Conservation (phyloP, 2,329 filamentous ascomycete genomes). For the Arthroderma sp. region DNA sequence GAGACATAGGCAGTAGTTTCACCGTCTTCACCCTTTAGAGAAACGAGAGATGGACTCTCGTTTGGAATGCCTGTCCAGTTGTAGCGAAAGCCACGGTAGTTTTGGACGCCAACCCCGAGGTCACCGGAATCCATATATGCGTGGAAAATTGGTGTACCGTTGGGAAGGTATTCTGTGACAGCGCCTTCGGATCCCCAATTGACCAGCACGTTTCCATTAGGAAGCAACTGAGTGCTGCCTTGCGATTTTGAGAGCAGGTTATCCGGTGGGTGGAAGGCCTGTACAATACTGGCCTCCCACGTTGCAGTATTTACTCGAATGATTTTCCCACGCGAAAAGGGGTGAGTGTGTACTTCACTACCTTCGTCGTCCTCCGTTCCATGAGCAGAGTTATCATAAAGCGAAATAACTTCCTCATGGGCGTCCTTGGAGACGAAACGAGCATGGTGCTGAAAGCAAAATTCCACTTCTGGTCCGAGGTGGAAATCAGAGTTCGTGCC, state of each 20-base stretch:
- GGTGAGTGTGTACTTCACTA: slow-evolving; percentile 23
- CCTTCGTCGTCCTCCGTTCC: slow-evolving; percentile 30
- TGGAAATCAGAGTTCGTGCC: slow-evolving; percentile 34
- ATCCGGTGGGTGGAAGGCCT: slow-evolving; percentile 37
- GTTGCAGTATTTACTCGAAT: slow-evolving; percentile 32
- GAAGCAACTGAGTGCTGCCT: slow-evolving; percentile 41
- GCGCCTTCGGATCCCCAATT: slow-evolving; percentile 43
- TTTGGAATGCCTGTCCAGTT: slow-evolving; percentile 28
- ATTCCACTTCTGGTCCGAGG: slow-evolving; percentile 31
- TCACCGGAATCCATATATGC: slow-evolving; percentile 25
- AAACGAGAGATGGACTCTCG: slow-evolving; percentile 25
- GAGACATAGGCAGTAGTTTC: slow-evolving; percentile 38
- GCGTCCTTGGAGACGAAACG: slow-evolving; percentile 32
- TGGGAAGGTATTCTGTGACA: slow-evolving; percentile 29
- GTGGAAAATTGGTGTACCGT: slow-evolving; percentile 26
- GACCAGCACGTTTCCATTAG: slow-evolving; percentile 41
- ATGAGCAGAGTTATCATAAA: slow-evolving; percentile 43
- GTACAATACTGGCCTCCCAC: slow-evolving; percentile 33
- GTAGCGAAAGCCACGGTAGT: slow-evolving; percentile 27
- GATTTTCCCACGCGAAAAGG: slow-evolving; percentile 33
- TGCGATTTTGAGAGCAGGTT: slow-evolving; percentile 38
- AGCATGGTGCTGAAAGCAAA: slow-evolving; percentile 31
- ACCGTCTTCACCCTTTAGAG: slow-evolving; percentile 19
- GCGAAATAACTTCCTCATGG: slow-evolving; percentile 37
- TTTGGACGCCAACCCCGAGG: slow-evolving; percentile 19